Base-by-base conservation (phyloP, 805 yeast genomes). In the Blastobotrys muscicola region DNA sequence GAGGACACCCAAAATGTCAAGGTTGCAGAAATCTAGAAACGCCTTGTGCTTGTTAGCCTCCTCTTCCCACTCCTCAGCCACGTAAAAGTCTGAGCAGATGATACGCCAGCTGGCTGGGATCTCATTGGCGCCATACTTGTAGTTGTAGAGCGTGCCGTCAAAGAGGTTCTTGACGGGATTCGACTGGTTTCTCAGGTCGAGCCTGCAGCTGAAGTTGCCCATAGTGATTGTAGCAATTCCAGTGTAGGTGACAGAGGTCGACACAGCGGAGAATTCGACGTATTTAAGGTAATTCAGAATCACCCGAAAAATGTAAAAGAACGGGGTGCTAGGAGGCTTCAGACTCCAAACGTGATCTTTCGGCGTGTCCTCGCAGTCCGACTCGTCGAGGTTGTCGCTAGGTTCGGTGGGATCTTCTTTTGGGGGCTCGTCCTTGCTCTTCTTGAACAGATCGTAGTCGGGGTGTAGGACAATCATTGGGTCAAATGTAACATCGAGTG, bases 101-200 rank as follows among this genome's bases (percentile, higher is more conserved):
- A 63, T 39, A 38, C 52, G 50, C 34, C 54, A 46, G 15, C 47
- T 47, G 3, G 62, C 53, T 5, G 62, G 60, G 26, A 57, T 47
- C 41, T 62, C 67, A 31, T 51, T 52, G 7, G 50, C 47, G 29
- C 50, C 48, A 37, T 53, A 45, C 41, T 49, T 43, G 47, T 54
- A 53, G 45, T 49, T 50, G 40, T 63, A 66, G 12, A 63, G 53
- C 3, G 67, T 63, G 4, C 67, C 68, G 10, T 57, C 55, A 46
- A 63, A 62, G 23, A 53, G 56, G 23, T 50, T 43, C 36, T 50
- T 48, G 9, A 44, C 10, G 38, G 44, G 15, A 8, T 53, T 50
- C 33, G 47, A 45, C 29, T 51, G 47, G 42, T 55, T 52, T 34
- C 66, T 55, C 43, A 60, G 44, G 36, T 63, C 67, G 5, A 61